A percentile compares a stretch with the other conserved stretches of the same genome.
phyloP scores from a whole-genome alignment of 495 filamentous ascomycete genomes.

The Acidomyces sp. region DNA sequence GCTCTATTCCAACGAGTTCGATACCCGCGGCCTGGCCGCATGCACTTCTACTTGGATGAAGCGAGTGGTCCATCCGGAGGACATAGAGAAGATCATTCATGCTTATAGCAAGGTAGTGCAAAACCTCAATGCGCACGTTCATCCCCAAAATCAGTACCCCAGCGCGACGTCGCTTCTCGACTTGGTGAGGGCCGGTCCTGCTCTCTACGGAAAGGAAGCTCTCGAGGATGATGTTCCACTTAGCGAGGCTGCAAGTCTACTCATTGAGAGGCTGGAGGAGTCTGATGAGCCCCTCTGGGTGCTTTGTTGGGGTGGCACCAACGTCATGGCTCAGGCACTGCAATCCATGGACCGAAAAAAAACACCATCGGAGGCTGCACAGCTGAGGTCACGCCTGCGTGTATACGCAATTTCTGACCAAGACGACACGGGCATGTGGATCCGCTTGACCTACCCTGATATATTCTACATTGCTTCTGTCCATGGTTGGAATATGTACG shows the following conservation, averaged over 20 bases:
- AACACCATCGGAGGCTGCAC: neutral
- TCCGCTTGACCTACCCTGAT: constrained; percentile 33
- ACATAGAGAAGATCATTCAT: constrained; percentile 11
- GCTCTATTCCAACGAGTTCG: constrained; percentile 24
- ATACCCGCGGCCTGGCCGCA: constrained; percentile 24
- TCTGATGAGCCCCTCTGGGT: too few species aligned
- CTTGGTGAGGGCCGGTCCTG: constrained; percentile 8
- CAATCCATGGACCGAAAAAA: neutral
- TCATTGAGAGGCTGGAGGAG: too few species aligned
- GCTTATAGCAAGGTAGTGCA: constrained; percentile 8
- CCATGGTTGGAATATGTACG: constrained; percentile 38
- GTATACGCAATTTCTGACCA: constrained; percentile 40
- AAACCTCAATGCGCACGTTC: constrained; percentile 14
- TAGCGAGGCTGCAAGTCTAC: too few species aligned
- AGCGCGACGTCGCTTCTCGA: constrained; percentile 13
- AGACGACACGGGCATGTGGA: constrained; percentile 38
- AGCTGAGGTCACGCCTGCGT: constrained; percentile 19
- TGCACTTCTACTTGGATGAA: constrained; percentile 21
- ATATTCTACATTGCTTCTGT: constrained; percentile 36
- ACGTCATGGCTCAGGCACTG: neutral
- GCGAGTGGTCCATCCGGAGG: constrained; percentile 13
- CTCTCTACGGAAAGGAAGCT: constrained; percentile 12
- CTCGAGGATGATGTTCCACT: too few species aligned
- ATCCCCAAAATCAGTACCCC: constrained; percentile 10
- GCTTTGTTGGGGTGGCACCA: neutral